Conservation (phyloP, 768 basidiomycete species). For the Suillus paluster region DNA sequence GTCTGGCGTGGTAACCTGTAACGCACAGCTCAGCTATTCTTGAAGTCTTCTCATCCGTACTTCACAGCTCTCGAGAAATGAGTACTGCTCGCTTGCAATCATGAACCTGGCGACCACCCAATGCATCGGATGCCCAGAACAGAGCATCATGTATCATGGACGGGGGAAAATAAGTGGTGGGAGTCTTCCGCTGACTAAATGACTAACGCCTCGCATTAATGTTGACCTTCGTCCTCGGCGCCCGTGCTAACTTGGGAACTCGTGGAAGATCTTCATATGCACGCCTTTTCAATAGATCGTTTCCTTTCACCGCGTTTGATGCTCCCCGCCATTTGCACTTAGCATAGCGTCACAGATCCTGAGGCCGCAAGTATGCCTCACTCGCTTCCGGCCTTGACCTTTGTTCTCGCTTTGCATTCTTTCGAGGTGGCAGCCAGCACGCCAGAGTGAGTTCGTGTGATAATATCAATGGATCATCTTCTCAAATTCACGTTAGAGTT, state of each 20-base stretch:
- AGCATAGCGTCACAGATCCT: background rate
- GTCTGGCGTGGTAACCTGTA: background rate
- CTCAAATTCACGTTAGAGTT: background rate
- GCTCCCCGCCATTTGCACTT: background rate
- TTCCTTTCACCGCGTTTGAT: background rate
- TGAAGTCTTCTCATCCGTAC: background rate
- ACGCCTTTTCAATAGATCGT: background rate
- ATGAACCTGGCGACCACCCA: too few relatives aligned
- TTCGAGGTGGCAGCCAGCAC: background rate
- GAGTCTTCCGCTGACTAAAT: background rate
- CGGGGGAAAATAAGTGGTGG: too few relatives aligned
- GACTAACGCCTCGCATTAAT: background rate
- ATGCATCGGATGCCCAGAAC: too few relatives aligned
- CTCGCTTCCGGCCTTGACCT: constrained; percentile 7
- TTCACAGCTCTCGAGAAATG: background rate
- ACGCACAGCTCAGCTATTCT: background rate
- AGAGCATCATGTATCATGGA: background rate
- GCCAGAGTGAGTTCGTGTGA: constrained; percentile 2
- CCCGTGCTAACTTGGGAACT: background rate
- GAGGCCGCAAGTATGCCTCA: background rate
- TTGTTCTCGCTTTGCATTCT: constrained; percentile 5
- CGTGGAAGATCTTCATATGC: background rate
- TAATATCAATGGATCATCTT: background rate
- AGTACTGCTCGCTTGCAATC: background rate
- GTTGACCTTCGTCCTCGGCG: background rate